Base-by-base conservation (phyloP, 1,139 yeast species). In the Hansenula lynferdii region DNA sequence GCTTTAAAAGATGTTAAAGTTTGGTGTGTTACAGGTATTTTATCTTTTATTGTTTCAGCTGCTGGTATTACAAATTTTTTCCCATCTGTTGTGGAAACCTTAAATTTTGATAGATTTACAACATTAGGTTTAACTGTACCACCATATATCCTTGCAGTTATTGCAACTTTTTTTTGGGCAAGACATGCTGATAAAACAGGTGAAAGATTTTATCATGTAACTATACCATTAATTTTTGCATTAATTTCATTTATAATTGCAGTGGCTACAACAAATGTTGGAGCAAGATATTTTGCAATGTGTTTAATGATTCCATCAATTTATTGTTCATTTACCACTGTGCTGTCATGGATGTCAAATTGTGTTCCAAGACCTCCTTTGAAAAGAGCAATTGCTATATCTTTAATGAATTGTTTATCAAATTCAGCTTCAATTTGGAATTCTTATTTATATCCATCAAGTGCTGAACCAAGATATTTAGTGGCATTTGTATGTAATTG, bases 221-320 rank as follows among this genome's bases (percentile, higher is more conserved):
- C 66, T 4, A 44, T 60, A 11, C 80, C 82, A 15, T 56, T 76
- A 39, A 31, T 61, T 6, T 42, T 72, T 6, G 59, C 81, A 0
- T 54, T 76, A 46, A 50, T 65, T 5, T 67, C 80, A 0, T 77
- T 75, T 49, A 69, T 77, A 40, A 75, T 77, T 30, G 67, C 79
- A 1, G 77, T 72, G 11, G 60, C 81, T 2, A 72, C 80, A 1
- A 58, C 72, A 41, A 73, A 75, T 49, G 71, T 75, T 2, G 82
- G 76, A 6, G 80, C 81, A 4, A 62, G 83, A 43, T 77, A 77
- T 48, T 74, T 75, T 44, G 72, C 81, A 31, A 77, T 77, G 81
- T 72, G 79, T 56, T 61, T 77, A 40, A 74, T 77, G 79, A 72
- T 77, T 42, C 80, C 80, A 28, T 68, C 76, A 1, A 57, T 76